Base-by-base conservation (phyloP, 768 basidiomycete genomes). In the Leccinum obscurum region DNA sequence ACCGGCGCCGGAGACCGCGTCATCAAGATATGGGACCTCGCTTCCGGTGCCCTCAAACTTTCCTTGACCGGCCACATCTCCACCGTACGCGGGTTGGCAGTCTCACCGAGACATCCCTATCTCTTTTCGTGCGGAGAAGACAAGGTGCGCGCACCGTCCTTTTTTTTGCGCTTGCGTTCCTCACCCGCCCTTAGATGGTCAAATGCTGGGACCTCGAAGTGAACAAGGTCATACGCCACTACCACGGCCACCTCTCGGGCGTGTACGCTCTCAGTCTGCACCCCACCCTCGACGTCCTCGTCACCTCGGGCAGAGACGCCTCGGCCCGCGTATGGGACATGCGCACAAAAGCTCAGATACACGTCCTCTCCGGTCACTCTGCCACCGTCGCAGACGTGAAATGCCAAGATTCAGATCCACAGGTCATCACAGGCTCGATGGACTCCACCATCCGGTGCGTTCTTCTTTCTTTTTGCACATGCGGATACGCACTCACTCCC, bases 161-260 rank as follows among this genome's bases (percentile, higher is more conserved):
- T 22, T 34, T 30, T 34, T 34, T 13, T 34, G 10, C 4, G 7
- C 5, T 11, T 41, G 7, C 14, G 6, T 20, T 52, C 59, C 61
- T 56, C 26, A 54, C 55, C 9, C 7, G 32, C 39, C 28, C 3
- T 14, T 71, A 97, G 94, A 98, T 98, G 97, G 97, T 99, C 37
- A 98, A 98, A 78, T 98, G 97, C 68, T 98, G 97, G 97, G 97
- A 99, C 69, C 77, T 99, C 54, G 97, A 99, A 74, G 90, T 92
- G 28, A 99, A 99, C 81, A 99, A 98, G 76, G 96, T 98, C 61
- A 99, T 99, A 57, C 85, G 97, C 20, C 95, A 98, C 75, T 98
- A 99, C 71, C 97, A 99, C 72, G 97, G 97, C 2, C 97, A 99
- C 74, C 83, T 97, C 22, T 98, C 95, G 0, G 97, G 97, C 49